A percentile compares a stretch with the other conserved stretches of the same genome.
Conservation (phyloP, 2,329 filamentous ascomycete genomes). For the Cladosporium sp. region DNA sequence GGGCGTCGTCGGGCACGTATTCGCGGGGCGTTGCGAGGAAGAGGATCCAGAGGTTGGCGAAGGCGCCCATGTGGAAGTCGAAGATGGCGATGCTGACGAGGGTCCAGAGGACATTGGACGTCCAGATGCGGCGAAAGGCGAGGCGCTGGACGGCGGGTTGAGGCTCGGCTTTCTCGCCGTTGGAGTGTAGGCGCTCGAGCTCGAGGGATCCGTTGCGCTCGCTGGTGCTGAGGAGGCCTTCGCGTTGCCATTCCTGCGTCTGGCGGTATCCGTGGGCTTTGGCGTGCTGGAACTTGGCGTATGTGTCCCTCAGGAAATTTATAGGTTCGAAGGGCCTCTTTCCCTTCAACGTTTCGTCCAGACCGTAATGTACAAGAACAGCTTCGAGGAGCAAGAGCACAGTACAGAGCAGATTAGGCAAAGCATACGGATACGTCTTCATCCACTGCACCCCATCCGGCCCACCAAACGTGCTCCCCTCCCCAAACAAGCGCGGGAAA, state of each 20-base stretch:
- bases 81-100: slow-evolving; percentile 61
- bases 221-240: slow-evolving; percentile 27
- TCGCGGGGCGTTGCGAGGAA: slow-evolving; percentile 66
- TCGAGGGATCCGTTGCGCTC: slow-evolving; percentile 27
- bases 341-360: slow-evolving; percentile 48
- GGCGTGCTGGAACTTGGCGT: slow-evolving; percentile 16
- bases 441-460: slow-evolving; percentile 54
- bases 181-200: slow-evolving; percentile 31
- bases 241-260: slow-evolving; percentile 20
- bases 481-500: slow-evolving; percentile 53
- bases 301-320: slow-evolving; percentile 15
- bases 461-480: slow-evolving; percentile 48
- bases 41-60: slow-evolving; percentile 69
- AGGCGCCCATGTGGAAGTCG: slow-evolving; percentile 68
- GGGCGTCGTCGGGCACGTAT: slow-evolving; percentile 33
- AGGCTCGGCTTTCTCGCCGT: slow-evolving; percentile 24
- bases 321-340: slow-evolving; percentile 24
- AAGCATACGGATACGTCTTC: slow-evolving; percentile 54
- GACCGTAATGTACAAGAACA: slow-evolving; percentile 49
- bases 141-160: slow-evolving; percentile 28
- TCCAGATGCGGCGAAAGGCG: slow-evolving; percentile 47
- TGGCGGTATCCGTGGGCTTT: slow-evolving; percentile 25
- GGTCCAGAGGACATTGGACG: slow-evolving; percentile 49
- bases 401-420: slow-evolving; percentile 58
- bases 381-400: slow-evolving; percentile 50